Base-by-base conservation (phyloP, 441 rosid species). In the Aleurites moluccanus region DNA sequence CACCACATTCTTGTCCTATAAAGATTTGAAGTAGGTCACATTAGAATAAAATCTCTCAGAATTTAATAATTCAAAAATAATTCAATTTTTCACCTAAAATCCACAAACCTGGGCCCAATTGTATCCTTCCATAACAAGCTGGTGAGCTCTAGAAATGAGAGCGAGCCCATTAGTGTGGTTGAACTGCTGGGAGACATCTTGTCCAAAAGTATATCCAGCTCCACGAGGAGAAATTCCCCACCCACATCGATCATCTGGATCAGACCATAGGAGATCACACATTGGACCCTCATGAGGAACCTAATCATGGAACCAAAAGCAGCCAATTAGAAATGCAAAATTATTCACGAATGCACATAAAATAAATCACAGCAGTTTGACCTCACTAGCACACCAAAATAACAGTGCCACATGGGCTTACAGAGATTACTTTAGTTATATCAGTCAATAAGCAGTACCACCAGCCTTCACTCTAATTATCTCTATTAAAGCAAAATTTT, bases 1-100 rank as follows among this genome's bases (percentile, higher is more conserved):
- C 57, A 93, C 99, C 64, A 96, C 99, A 69, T 93, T 93, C 81
- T 96, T 96, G 11, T 96, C 98, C 99, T 93, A 20, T 69, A 82
- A 40, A 20, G 35, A 52, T 75, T 69, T 57, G 52, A 25, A 69
- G 14, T n/a, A 55, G 61, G 67, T 20, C 45, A 11, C 6, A 55
- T 65, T 28, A 50, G 69, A 61, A 65, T 15, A 21, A 52, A 45
- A 50, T 64, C 14, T 20, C 9, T 2, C 3, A 52, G 53, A 74
- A 18, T 23, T 69, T 33, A 6, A 65, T 21, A 45, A 13, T 42
- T 27, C 45, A 20, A 57, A 56, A 59, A 15, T 6, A 30, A 57
- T 59, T 66, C 42, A 55, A 13, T 16, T 42, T 52, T 68, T 28
- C 40, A 65, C 33, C 42, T 53, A 14, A 47, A 33, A 60, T 64